A percentile compares a stretch with the other conserved stretches of the same genome.
Evolutionary conservation across 1,139 yeast species (phyloP).

Genomic region (Yamadazyma diddensiae): DNA sequence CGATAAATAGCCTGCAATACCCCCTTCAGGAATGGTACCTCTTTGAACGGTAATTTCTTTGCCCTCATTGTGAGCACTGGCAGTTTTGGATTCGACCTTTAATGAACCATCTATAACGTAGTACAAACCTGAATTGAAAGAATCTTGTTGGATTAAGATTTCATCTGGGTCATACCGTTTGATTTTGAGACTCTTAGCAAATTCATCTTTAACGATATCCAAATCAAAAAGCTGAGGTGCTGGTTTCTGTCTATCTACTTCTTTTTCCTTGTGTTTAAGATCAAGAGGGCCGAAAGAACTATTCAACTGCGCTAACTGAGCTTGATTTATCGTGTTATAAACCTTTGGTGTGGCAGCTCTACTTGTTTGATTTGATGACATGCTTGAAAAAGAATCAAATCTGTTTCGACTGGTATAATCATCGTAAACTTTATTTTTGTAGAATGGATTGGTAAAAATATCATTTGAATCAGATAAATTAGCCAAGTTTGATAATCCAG

Average conservation of each 20-base stretch:
- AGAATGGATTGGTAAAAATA: constrained; percentile 9
- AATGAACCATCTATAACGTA: constrained; percentile 77
- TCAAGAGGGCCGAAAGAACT: constrained; percentile 4
- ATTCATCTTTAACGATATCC: constrained; percentile 50
- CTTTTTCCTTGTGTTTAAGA: constrained; percentile 7
- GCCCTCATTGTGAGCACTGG: constrained; percentile 19
- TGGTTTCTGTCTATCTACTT: constrained; percentile 9
- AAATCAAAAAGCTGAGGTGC: constrained; percentile 12
- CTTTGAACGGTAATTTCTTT: constrained; percentile 22
- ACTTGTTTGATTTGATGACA: constrained; percentile 13
- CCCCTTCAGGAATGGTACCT: constrained; percentile 70
- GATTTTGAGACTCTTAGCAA: constrained; percentile 61
- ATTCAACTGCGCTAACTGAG: constrained; percentile 14
- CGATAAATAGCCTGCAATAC: constrained; percentile 84
- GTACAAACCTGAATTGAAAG: constrained; percentile 68
- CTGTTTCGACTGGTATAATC: constrained; percentile 18
- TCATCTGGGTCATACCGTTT: constrained; percentile 53
- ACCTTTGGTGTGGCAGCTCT: constrained; percentile 23
- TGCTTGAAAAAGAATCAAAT: constrained; percentile 21
- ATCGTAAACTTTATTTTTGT: constrained; percentile 19
- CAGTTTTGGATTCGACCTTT: constrained; percentile 41
- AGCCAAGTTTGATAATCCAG: constrained; percentile 28
- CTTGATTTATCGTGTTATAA: constrained; percentile 27
- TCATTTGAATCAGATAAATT: constrained; percentile 13
- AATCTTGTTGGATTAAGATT: constrained; percentile 60